Base-by-base conservation (phyloP, 2,329 filamentous ascomycete genomes). In the Sporothrix protearum region DNA sequence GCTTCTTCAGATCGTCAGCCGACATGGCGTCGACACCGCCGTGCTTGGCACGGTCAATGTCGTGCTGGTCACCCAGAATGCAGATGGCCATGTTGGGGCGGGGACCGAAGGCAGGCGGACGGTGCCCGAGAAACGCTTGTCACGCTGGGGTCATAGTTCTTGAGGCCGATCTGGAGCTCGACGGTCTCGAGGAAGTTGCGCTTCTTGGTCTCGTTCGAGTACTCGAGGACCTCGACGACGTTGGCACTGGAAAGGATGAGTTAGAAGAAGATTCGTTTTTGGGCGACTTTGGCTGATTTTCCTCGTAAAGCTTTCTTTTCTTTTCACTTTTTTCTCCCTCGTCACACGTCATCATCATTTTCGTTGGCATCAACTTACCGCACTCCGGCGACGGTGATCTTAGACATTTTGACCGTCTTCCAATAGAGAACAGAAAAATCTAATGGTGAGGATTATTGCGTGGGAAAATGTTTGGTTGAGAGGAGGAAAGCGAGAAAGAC, bases 81-180 rank as follows among this genome's bases (percentile, higher is more conserved):
- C 76, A 76, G 73, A 76, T 75, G 66, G 71, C 71, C 76, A 76
- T 76, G 76, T 76, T 76, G 7, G 93, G 96, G 82, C 93, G 94
- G 79, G 96, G 79, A 98, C 88, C 80, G 89, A 88, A 78, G 95
- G 94, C 80, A 98, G 92, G 87, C 92, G 94, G 88, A 99, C 92
- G 84, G 96, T 98, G 85, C 96, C 96, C 73, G 93, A 97, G 95
- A 99, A 99, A 97, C 95, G 95, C 95, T 99, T 99, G 88, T 99
- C 96, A 93, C 96, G 95, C 91, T 98, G 88, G 82, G 95, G 84
- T 99, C 92, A 88, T 97, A 97, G 91, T 97, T 97, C 92, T 97
- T 96, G 83, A 97, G 90, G 84, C 93, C 93, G 88, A 96, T 96
- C 73, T 74, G 73, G 53, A 75, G 73, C 74, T 75, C 73, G 69